Evolutionary conservation across 805 yeast species (phyloP).

Genomic region (Martiniozyma abietophila): DNA sequence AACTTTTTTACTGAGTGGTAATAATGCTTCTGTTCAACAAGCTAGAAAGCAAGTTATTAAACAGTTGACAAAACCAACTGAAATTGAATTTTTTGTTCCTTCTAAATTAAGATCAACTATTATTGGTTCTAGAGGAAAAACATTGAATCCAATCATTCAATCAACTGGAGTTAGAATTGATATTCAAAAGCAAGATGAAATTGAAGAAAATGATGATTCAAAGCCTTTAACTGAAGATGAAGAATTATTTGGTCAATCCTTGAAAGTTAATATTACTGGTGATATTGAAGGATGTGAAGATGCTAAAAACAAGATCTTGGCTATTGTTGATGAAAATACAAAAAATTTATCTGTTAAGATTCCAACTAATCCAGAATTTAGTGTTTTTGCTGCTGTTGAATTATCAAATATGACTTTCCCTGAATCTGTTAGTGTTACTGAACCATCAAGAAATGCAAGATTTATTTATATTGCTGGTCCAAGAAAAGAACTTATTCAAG

Average conservation of each 20-base stretch:
- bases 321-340: constrained; percentile 69
- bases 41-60: constrained; percentile 73
- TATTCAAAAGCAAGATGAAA: constrained; percentile 35
- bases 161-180: constrained; percentile 62
- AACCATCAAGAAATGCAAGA: constrained; percentile 25
- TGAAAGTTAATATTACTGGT: constrained; percentile 65
- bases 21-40: constrained; percentile 48
- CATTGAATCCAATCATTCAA: constrained; percentile 68
- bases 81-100: constrained; percentile 56
- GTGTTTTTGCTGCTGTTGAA: constrained; percentile 35
- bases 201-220: constrained; percentile 11
- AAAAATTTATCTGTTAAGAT: constrained; percentile 45
- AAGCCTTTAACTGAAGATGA: constrained; percentile 31
- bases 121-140: constrained; percentile 83
- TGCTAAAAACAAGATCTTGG: constrained; percentile 62
- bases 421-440: constrained; percentile 21
- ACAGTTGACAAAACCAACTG: constrained; percentile 68
- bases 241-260: constrained; percentile 50
- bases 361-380: constrained; percentile 33
- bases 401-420: constrained; percentile 20
- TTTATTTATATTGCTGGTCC: constrained; percentile 56
- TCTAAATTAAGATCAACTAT: constrained; percentile 65
- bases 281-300: constrained; percentile 72
- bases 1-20: constrained; percentile 76
- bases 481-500: constrained; percentile 51